Percentiles rank a stretch among this genome's conserved stretches.
Evolutionary conservation across 176 grass and related monocot species (phyloP).

Genomic region (Guadua angustifolia): DNA sequence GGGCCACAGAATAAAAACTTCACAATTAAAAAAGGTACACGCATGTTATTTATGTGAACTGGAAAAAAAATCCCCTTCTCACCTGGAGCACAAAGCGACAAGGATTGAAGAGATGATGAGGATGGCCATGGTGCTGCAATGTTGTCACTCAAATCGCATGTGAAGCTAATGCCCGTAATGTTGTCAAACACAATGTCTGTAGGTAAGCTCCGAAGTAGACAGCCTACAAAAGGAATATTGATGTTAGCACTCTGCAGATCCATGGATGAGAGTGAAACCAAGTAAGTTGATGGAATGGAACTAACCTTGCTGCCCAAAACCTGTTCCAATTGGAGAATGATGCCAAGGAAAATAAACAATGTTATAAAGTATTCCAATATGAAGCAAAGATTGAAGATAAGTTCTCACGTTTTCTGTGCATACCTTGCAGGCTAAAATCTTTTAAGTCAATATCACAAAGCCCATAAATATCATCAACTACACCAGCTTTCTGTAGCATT

Average conservation of each 20-base stretch:
- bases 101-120: constrained; percentile 87
- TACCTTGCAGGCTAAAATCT: constrained; percentile 98
- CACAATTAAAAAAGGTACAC: neutral
- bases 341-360: constrained; percentile 34
- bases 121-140: constrained; percentile 98
- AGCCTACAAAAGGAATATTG: constrained; percentile 56
- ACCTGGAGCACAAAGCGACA: constrained; percentile 97
- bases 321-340: constrained; percentile 52
- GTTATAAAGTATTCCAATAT: constrained; percentile 54
- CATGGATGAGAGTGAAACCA: constrained; percentile 36
- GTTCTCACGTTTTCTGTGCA: constrained; percentile 28
- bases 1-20: neutral
- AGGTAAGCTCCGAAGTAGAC: constrained; percentile 90
- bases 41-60: neutral
- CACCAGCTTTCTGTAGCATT: constrained; percentile 87
- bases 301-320: constrained; percentile 94
- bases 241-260: constrained; percentile 33
- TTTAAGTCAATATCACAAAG: constrained; percentile 89
- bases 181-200: constrained; percentile 91
- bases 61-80: neutral
- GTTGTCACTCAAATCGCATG: constrained; percentile 94
- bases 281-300: constrained; percentile 32
- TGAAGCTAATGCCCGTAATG: constrained; percentile 88
- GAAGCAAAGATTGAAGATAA: constrained; percentile 32
- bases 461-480: constrained; percentile 71